These are phyloP conservation scores for Trametes coccinea DNA, from an alignment of 768 basidiomycete genomes.

Conservation along the genomic window DNA sequence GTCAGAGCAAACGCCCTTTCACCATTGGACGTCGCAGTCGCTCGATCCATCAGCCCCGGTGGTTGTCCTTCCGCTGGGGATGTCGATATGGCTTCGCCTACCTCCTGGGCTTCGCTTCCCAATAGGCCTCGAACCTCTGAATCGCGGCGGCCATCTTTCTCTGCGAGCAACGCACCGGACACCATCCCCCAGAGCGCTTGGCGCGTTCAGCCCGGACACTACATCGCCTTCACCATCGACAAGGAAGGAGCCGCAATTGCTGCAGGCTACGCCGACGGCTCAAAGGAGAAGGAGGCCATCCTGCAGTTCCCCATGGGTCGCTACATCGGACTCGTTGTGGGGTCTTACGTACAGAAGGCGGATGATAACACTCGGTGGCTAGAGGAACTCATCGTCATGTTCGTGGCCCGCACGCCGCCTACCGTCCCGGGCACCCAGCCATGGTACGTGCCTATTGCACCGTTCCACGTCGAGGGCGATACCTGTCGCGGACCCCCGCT, in stretches of 20 bases:
- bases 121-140: conserved; percentile 16
- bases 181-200: conserved; percentile 9
- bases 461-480: neutral
- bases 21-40: conserved; percentile 4
- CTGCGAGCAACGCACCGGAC: conserved; percentile 8
- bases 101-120: conserved; percentile 12
- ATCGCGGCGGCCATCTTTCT: conserved; percentile 19
- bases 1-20: conserved; percentile 5
- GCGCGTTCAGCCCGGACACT: conserved; percentile 22
- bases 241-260: conserved; percentile 11
- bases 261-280: conserved; percentile 4
- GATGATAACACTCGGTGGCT: conserved; percentile 13
- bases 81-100: conserved; percentile 8
- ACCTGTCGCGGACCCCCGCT: conserved; percentile 6
- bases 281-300: conserved; percentile 5
- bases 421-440: conserved; percentile 4
- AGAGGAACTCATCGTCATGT: conserved; percentile 27
- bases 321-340: conserved; percentile 30
- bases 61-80: conserved; percentile 17
- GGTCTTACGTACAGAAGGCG: conserved; percentile 9
- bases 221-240: conserved; percentile 25
- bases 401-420: conserved; percentile 22
- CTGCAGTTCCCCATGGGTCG: conserved; percentile 15
- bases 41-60: conserved; percentile 19
- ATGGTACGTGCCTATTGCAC: conserved; percentile 13